Percentiles rank a stretch among this genome's conserved stretches.
Evolutionary conservation across 352 stramenopile species (phyloP).

Genomic region (Globisporangium heterothallicum): DNA sequence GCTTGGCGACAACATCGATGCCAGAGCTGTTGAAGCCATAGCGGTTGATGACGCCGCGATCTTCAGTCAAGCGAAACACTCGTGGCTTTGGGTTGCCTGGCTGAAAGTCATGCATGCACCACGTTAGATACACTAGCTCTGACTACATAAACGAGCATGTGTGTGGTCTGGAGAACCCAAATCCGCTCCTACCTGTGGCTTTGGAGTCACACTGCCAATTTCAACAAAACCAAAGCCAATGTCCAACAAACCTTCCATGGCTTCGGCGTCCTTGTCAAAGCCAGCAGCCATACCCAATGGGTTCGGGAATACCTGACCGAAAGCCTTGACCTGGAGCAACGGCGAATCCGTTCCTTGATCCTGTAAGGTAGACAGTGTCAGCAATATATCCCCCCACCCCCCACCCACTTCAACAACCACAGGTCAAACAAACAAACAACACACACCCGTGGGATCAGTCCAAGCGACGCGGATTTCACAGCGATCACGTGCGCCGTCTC

Average conservation of each 20-base stretch:
- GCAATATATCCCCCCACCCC: too few relatives aligned
- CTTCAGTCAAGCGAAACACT: slow-evolving; percentile 94
- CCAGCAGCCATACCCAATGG: slow-evolving; percentile 94
- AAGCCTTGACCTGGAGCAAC: slow-evolving; percentile 45
- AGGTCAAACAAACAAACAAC: background rate
- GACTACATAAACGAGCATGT: too few relatives aligned
- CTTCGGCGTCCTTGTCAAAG: slow-evolving; percentile 97
- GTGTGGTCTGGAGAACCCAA: too few relatives aligned
- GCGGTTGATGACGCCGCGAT: slow-evolving; percentile 96
- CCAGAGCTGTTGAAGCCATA: slow-evolving; percentile 98
- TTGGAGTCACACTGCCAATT: slow-evolving; percentile 93
- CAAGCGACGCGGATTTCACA: slow-evolving; percentile 72
- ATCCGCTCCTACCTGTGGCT: slow-evolving; percentile 80
- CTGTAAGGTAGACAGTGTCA: slow-evolving; percentile 11
- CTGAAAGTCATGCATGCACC: slow-evolving; percentile 9
- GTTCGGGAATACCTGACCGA: slow-evolving; percentile 85
- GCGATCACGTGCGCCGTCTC: slow-evolving; percentile 84
- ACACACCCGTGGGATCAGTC: slow-evolving; percentile 56
- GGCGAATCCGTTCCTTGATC: slow-evolving; percentile 44
- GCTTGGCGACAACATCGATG: slow-evolving; percentile 64
- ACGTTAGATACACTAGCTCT: background rate
- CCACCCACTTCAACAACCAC: slow-evolving; percentile 6
- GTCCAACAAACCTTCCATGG: slow-evolving; percentile 91
- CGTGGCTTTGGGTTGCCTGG: slow-evolving; percentile 94
- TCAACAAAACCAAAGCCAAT: slow-evolving; percentile 95